Conservation (phyloP, 2,329 filamentous ascomycete genomes). For the Colletotrichum cuscutae region DNA sequence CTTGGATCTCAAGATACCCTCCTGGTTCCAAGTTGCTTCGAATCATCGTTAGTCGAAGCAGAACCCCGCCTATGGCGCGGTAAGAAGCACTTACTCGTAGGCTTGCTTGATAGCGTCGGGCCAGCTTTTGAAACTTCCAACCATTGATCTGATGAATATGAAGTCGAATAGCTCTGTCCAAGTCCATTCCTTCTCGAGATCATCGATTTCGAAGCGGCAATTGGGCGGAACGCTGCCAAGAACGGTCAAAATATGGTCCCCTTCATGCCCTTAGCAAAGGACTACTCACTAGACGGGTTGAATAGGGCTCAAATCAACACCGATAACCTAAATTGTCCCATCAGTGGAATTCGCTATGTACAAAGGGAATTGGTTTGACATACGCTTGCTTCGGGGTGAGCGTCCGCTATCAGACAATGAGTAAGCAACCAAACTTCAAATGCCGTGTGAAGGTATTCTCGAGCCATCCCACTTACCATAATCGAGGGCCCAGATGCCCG, state of each 20-base stretch:
- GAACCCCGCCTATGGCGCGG: no score
- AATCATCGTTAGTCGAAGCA: no score
- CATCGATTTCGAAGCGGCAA: constrained; percentile 51
- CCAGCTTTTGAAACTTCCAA: constrained; percentile 65
- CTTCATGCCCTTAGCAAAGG: rapidly evolving
- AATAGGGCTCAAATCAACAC: constrained; percentile 51
- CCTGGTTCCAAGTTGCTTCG: constrained; percentile 18
- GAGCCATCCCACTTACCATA: constrained; percentile 45
- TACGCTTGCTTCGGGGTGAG: constrained; percentile 42
- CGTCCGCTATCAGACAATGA: not conserved
- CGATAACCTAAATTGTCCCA: constrained; percentile 39
- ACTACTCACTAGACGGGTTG: constrained; percentile 47
- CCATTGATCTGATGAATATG: constrained; percentile 66
- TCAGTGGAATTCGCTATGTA: no score
- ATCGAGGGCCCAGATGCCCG: constrained; percentile 48
- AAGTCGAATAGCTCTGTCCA: constrained; percentile 61
- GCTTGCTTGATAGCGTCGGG: constrained; percentile 59
- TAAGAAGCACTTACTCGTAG: constrained; percentile 41
- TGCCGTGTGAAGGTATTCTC: not conserved
- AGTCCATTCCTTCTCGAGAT: constrained; percentile 42
- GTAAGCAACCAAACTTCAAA: no score
- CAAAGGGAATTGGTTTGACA: no score
- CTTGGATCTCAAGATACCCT: constrained; percentile 30
- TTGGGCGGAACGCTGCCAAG: constrained; percentile 50
- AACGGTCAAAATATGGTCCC: not conserved